Percentiles rank a stretch among this genome's conserved stretches.
phyloP scores from a whole-genome alignment of 208 protist genomes.

The Phytomonas sp. region DNA sequence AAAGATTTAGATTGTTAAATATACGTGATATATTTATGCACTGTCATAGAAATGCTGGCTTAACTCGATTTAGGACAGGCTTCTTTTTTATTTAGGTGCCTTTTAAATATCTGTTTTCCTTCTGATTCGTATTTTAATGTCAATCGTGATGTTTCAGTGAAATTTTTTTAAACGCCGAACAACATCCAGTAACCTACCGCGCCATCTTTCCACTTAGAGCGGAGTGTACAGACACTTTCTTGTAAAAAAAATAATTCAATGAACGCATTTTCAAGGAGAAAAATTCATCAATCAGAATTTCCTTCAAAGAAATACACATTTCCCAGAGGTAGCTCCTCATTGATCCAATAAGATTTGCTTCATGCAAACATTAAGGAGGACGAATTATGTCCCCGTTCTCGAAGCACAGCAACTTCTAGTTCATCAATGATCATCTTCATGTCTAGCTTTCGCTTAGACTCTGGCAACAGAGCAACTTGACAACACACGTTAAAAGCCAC shows the following conservation, averaged over 20 bases:
- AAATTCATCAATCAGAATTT: conserved; percentile 5
- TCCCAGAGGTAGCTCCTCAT: background rate
- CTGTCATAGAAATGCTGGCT: background rate
- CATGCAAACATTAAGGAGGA: conserved; percentile 63
- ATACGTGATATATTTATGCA: background rate
- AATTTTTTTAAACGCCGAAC: background rate
- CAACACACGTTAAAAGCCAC: conserved; percentile 74
- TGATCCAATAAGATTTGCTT: background rate
- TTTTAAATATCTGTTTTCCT: background rate
- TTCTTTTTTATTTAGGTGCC: background rate
- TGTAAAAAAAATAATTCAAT: background rate
- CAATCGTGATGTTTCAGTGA: background rate
- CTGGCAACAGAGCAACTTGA: conserved; percentile 46
- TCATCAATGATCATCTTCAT: conserved; percentile 66
- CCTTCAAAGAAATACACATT: conserved; percentile 9
- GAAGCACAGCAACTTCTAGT: conserved; percentile 30
- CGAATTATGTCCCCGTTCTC: conserved; percentile 35
- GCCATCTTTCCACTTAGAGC: background rate
- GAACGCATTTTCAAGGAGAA: conserved; percentile 11
- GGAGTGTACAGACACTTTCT: background rate
- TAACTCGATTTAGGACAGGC: background rate
- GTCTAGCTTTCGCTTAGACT: conserved; percentile 33
- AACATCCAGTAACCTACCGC: background rate
- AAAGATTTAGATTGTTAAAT: background rate
- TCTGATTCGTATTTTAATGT: background rate